phyloP scores from a whole-genome alignment of 345 rosid genomes.

The Trapa incisa region DNA sequence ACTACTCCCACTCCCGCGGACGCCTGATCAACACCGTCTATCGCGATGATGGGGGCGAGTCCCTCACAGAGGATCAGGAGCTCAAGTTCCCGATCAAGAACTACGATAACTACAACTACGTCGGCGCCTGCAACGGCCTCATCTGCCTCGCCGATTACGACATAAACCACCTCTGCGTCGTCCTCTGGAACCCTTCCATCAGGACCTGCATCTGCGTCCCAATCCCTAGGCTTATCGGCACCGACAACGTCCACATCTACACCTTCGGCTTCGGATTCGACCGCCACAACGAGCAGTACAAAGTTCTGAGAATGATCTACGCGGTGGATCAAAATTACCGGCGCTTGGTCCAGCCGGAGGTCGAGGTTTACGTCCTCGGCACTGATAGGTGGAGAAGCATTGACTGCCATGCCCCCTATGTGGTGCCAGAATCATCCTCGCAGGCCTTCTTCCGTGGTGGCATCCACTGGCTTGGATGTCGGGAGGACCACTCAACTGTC shows the following conservation, averaged over 20 bases:
- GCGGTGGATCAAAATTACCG: not conserved
- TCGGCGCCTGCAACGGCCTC: conserved; percentile 10
- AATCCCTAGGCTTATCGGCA: not conserved
- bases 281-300: conserved; percentile 9
- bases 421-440: conserved; percentile 3
- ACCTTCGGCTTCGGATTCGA: conserved; percentile 17
- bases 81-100: conserved; percentile 10
- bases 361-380: conserved; percentile 17
- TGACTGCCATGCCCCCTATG: conserved; percentile 6
- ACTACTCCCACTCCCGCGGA: no score
- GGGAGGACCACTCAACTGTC: not conserved
- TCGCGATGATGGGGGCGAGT: not conserved
- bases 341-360: conserved; percentile 2
- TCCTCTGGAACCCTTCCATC: conserved; percentile 15
- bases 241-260: no score
- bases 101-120: conserved; percentile 2
- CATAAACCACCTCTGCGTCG: no score
- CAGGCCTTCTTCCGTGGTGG: conserved; percentile 20
- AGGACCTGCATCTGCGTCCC: conserved; percentile 7
- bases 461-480: conserved; percentile 32
- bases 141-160: conserved; percentile 2
- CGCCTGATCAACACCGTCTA: not conserved
- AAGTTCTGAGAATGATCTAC: conserved; percentile 22
- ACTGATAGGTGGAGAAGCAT: conserved; percentile 18
- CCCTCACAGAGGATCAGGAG: conserved; percentile 3